Conservation (phyloP, 257 asterid species). For the Lantana camara region DNA sequence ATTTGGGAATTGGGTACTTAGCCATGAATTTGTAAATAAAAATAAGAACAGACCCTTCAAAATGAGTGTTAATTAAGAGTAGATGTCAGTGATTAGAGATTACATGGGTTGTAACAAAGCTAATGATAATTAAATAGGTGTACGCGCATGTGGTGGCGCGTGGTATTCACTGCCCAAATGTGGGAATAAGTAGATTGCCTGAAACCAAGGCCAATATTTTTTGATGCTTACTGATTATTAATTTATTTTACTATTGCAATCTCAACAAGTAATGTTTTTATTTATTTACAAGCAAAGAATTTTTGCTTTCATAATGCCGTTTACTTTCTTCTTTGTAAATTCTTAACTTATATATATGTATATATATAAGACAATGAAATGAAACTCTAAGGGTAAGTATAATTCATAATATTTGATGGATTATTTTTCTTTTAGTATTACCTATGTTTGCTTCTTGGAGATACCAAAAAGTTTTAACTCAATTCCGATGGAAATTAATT, state of each 20-base stretch:
- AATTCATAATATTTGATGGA: too few relatives aligned
- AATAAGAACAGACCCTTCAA: slow-evolving; percentile 32
- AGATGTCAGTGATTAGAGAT: slow-evolving; percentile 29
- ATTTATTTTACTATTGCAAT: too few relatives aligned
- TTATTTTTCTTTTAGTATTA: too few relatives aligned
- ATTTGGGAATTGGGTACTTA: background rate
- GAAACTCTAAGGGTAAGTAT: too few relatives aligned
- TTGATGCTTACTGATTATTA: background rate
- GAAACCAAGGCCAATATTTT: slow-evolving; percentile 16
- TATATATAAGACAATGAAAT: too few relatives aligned
- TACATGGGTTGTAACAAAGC: slow-evolving; percentile 30
- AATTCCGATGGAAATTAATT: too few relatives aligned
- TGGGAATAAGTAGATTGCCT: slow-evolving; percentile 25
- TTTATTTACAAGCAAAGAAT: too few relatives aligned
- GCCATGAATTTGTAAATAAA: slow-evolving; percentile 42
- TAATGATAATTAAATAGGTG: slow-evolving; percentile 9
- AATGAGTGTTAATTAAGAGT: slow-evolving; percentile 37
- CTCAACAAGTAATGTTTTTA: slow-evolving; percentile 24
- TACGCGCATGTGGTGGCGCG: slow-evolving; percentile 42
- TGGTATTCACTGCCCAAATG: slow-evolving; percentile 14
- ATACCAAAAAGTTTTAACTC: too few relatives aligned
- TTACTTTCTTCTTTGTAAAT: background rate
- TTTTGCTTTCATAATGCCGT: slow-evolving; percentile 33
- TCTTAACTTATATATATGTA: slow-evolving; percentile 13
- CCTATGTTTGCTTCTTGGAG: too few relatives aligned